Percentiles rank a stretch among this genome's conserved stretches.
phyloP scores from a whole-genome alignment of 2,329 filamentous ascomycete genomes.

The Trichoderma polysporum region DNA sequence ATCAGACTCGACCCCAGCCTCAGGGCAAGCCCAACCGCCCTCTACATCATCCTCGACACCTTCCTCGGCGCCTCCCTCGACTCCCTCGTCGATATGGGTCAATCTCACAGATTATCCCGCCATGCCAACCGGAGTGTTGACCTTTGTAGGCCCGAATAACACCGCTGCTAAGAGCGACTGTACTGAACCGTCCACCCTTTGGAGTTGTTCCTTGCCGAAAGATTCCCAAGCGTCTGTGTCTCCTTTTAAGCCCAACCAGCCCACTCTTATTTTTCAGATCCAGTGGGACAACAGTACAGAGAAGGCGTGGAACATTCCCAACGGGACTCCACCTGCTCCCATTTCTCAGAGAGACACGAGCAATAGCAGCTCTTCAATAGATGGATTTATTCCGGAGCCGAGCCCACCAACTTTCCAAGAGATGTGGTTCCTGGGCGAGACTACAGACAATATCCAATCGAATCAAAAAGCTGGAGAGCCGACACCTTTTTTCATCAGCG shows the following conservation, averaged over 20 bases:
- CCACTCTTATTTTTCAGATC: slow-evolving; percentile 79
- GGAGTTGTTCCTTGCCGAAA: slow-evolving; percentile 84
- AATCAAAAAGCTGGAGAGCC: slow-evolving; percentile 75
- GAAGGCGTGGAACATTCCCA: slow-evolving; percentile 50
- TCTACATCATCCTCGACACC: neutral
- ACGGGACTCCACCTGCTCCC: slow-evolving; percentile 36
- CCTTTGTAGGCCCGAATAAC: slow-evolving; percentile 71
- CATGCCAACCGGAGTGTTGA: slow-evolving; percentile 80
- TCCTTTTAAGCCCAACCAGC: slow-evolving; percentile 66
- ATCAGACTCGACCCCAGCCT: neutral
- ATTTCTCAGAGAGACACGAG: slow-evolving; percentile 28
- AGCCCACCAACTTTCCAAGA: slow-evolving; percentile 64
- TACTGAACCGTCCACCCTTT: slow-evolving; percentile 69
- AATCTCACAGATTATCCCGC: slow-evolving; percentile 85
- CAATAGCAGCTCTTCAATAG: slow-evolving; percentile 2
- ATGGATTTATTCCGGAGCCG: slow-evolving; percentile 52
- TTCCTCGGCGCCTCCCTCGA: neutral
- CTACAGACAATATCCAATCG: slow-evolving; percentile 70
- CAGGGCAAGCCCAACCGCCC: neutral
- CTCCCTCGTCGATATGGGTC: slow-evolving; percentile 59
- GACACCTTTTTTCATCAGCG: slow-evolving; percentile 84
- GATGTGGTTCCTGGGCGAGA: slow-evolving; percentile 79
- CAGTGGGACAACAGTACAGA: slow-evolving; percentile 63
- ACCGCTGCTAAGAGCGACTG: slow-evolving; percentile 65
- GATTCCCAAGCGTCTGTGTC: slow-evolving; percentile 66